Conservation (phyloP, 352 stramenopile genomes). For the Blastocystis sp. region DNA sequence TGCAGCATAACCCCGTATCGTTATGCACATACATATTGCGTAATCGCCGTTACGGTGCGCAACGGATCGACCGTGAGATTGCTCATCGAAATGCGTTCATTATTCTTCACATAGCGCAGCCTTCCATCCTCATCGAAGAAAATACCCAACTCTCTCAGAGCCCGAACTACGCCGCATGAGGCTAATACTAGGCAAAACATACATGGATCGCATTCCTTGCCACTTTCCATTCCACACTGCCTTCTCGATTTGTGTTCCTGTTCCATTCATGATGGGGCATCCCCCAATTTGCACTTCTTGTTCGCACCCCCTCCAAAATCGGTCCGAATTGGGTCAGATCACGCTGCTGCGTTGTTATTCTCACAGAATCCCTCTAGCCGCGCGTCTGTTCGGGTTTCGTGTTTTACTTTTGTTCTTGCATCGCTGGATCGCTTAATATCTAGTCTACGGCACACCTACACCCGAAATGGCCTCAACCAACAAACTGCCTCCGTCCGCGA, state of each 20-base stretch:
- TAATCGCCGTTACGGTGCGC: slow-evolving; percentile 30
- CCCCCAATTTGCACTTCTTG: too few species aligned
- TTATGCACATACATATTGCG: slow-evolving; percentile 48
- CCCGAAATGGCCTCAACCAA: neutral
- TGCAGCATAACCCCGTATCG: neutral
- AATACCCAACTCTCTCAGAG: slow-evolving; percentile 30
- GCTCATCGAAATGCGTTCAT: slow-evolving; percentile 13
- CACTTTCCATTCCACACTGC: neutral
- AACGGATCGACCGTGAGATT: slow-evolving; percentile 50
- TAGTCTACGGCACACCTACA: neutral
- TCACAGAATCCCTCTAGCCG: too few species aligned
- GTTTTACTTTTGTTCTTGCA: neutral
- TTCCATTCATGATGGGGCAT: too few species aligned
- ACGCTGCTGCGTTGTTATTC: too few species aligned
- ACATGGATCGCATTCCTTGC: neutral
- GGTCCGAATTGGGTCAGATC: too few species aligned
- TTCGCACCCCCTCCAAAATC: too few species aligned
- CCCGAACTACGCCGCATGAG: neutral
- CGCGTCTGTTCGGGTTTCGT: too few species aligned
- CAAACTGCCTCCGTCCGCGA: slow-evolving; percentile 13
- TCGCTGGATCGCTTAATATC: neutral
- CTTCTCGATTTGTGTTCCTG: too few species aligned
- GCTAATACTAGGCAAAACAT: neutral
- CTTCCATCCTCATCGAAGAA: slow-evolving; percentile 44
- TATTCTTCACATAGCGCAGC: slow-evolving; percentile 1